Percentiles rank a stretch among this genome's conserved stretches.
phyloP scores from a whole-genome alignment of 176 grass and related monocot species.

The Cocos nucifera region DNA sequence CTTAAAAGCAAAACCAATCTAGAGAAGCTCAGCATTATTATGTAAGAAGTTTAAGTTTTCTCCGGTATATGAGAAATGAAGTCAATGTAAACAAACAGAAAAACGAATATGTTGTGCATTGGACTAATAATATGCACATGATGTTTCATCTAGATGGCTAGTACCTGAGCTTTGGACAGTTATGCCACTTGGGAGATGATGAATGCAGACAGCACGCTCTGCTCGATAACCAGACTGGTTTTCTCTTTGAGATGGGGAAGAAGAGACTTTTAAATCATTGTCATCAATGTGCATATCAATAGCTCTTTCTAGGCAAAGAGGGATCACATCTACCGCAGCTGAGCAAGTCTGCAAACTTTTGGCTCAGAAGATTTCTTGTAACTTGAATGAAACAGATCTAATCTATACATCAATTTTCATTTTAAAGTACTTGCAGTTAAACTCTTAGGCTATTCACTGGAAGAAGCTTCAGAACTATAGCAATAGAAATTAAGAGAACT shows the following conservation, averaged over 20 bases:
- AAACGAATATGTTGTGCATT: too few relatives aligned
- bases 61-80: too few relatives aligned
- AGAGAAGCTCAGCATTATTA: too few relatives aligned
- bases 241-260: constrained; percentile 18
- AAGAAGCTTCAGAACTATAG: too few relatives aligned
- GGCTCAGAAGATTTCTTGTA: constrained; percentile 27
- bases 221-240: constrained; percentile 15
- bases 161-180: constrained; percentile 85
- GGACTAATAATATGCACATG: background rate
- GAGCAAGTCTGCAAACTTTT: constrained; percentile 60
- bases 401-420: too few relatives aligned
- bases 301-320: constrained; percentile 65
- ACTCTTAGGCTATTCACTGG: too few relatives aligned
- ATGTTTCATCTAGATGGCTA: background rate
- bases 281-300: constrained; percentile 49
- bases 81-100: too few relatives aligned
- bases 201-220: constrained; percentile 27
- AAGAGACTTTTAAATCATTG: constrained; percentile 50
- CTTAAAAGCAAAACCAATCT: too few relatives aligned
- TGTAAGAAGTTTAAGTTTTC: too few relatives aligned
- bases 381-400: background rate
- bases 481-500: too few relatives aligned
- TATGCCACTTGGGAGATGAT: constrained; percentile 56
- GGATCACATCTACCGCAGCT: constrained; percentile 70
- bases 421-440: too few relatives aligned